These are phyloP conservation scores for Cardamine chenopodiifolia DNA, from an alignment of 345 rosid genomes.

Conservation along the genomic window DNA sequence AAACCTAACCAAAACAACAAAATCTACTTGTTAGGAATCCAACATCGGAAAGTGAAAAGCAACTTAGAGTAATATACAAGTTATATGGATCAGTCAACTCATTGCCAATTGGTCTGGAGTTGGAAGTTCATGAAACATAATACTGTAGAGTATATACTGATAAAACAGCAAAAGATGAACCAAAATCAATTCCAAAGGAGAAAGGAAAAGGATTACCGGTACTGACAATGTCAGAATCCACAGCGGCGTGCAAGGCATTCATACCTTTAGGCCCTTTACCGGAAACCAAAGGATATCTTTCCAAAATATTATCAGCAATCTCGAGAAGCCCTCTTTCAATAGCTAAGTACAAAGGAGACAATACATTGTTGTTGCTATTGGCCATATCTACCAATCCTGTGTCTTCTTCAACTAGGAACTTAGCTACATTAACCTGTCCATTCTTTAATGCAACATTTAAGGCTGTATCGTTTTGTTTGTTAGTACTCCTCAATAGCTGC, in stretches of 20 bases:
- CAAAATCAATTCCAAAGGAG: neutral
- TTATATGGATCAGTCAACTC: neutral
- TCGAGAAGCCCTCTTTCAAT: slow-evolving; percentile 33
- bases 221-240: slow-evolving; percentile 9
- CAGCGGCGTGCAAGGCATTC: slow-evolving; percentile 36
- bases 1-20: slow-evolving; percentile 19
- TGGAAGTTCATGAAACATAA: neutral
- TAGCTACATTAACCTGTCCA: slow-evolving; percentile 28
- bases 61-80: neutral
- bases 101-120: neutral
- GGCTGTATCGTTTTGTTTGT: slow-evolving; percentile 31
- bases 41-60: neutral
- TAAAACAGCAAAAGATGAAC: neutral
- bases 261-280: slow-evolving; percentile 26
- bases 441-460: slow-evolving; percentile 38
- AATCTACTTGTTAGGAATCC: neutral
- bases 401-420: slow-evolving; percentile 34
- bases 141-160: neutral
- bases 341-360: slow-evolving; percentile 41
- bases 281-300: neutral
- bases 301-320: slow-evolving; percentile 23
- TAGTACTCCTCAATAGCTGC: slow-evolving; percentile 35
- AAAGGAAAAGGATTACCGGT: neutral
- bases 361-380: neutral
- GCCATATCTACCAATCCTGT: slow-evolving; percentile 4